Evolutionary conservation across 805 yeast species (phyloP), one percentile per base, ranked within the genome.

Genomic region (Candida germanica): DNA sequence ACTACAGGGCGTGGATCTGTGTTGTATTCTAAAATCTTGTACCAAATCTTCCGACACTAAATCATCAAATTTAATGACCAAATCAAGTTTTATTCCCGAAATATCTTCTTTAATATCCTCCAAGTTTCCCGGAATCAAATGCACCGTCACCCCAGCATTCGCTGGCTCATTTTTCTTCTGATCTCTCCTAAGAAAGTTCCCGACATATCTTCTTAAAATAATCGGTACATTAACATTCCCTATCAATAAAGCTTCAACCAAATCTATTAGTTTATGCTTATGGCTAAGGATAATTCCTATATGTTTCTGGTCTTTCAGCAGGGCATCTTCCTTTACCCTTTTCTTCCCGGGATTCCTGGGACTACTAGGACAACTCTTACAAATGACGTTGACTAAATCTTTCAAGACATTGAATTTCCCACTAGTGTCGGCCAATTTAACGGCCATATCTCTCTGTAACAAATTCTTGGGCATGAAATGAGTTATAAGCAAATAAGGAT

Each of bases 401-500:
- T 69, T 71, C 43, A 91, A 58, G 2, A 82, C 85, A 40, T 73
- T 70, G 59, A 91, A 88, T 56, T 89, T 91, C 12, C 95, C 95
- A 56, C 88, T 79, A 1, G 91, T 81, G 30, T 83, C 87, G 3
- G 81, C 79, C 32, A 87, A 53, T 56, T 85, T 75, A 31, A 62
- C 64, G 6, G 93, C 85, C 40, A 80, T 75, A 50, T 86, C 93
- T 56, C 81, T 79, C 29, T 79, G 77, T 8, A 76, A 72, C 42
- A 86, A 65, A 42, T 80, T 79, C 58, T 82, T 86, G 11, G 98
- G 98, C 72, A 87, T 75, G 48, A 82, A 80, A 55, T 89, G 95
- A 39, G 80, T 81, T 36, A 91, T 86, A 34, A 91, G 62, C 33
- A 91, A 59, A 50, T 83, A 89, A 0, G 98, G 98, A 61, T 91